Conservation (phyloP, 768 basidiomycete genomes). For the Xerocomellus amylosporus region DNA sequence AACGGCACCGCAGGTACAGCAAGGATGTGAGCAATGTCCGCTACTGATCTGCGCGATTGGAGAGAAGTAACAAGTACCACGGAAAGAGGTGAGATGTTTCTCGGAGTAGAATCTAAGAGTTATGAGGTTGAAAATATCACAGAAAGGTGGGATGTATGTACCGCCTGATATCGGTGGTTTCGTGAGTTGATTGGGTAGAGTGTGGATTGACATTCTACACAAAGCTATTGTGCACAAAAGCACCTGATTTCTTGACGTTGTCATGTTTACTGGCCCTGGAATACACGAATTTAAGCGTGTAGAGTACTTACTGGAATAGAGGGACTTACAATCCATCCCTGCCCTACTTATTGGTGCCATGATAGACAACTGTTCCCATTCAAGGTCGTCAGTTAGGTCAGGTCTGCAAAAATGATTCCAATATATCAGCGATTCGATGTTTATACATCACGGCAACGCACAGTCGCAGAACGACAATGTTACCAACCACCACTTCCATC, state of each 20-base stretch:
- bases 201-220: conserved; percentile 41
- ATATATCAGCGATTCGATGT: background rate
- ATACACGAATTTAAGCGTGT: background rate
- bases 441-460: conserved; percentile 24
- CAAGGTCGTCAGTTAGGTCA: conserved; percentile 47
- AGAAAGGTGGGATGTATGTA: conserved; percentile 3
- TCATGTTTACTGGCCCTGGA: conserved; percentile 57
- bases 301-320: background rate
- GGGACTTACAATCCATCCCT: conserved; percentile 50
- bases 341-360: conserved; percentile 40
- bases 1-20: conserved; percentile 41
- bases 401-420: conserved; percentile 37
- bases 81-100: conserved; percentile 18
- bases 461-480: conserved; percentile 51
- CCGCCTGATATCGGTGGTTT: conserved; percentile 15
- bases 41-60: conserved; percentile 48
- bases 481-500: conserved; percentile 47
- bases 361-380: conserved; percentile 50
- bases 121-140: conserved; percentile 13
- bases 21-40: conserved; percentile 60
- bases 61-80: conserved; percentile 40
- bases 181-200: conserved; percentile 38
- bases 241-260: conserved; percentile 56
- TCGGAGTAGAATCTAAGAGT: conserved; percentile 32
- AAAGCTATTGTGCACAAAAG: conserved; percentile 56